Percentiles rank a stretch among this genome's conserved stretches.
Conservation (phyloP, 768 basidiomycete species). For the Multifurca ochricompacta region DNA sequence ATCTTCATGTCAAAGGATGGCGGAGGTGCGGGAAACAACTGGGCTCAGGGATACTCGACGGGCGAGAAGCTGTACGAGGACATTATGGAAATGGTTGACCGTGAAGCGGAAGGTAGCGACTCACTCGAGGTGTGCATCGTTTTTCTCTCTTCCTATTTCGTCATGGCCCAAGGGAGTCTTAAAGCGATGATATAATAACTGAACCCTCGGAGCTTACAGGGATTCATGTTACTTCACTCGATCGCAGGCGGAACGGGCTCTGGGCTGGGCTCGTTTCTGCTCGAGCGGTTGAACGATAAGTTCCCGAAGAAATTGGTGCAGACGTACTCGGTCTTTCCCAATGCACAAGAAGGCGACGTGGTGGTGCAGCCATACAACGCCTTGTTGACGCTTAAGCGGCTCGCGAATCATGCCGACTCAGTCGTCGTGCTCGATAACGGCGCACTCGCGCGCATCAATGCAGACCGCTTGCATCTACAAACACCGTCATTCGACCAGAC, state of each 20-base stretch:
- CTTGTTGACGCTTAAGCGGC: conserved; percentile 81
- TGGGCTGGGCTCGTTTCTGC: conserved; percentile 94
- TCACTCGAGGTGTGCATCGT: conserved; percentile 75
- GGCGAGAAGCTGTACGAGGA: conserved; percentile 94
- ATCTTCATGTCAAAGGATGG: conserved; percentile 95
- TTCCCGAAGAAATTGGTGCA: conserved; percentile 99
- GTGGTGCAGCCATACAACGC: conserved; percentile 99
- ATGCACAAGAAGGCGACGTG: conserved; percentile 88
- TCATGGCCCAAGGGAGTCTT: neutral
- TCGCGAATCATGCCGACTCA: conserved; percentile 94
- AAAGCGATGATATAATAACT: neutral
- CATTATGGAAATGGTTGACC: conserved; percentile 97
- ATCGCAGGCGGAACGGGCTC: conserved; percentile 99
- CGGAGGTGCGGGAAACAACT: conserved; percentile 99
- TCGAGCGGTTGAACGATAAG: conserved; percentile 93
- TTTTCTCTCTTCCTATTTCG: neutral
- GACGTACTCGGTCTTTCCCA: conserved; percentile 98
- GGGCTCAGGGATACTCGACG: conserved; percentile 90
- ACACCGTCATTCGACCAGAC: conserved; percentile 88
- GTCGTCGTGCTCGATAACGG: conserved; percentile 98
- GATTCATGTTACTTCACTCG: conserved; percentile 98
- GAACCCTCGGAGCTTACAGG: conserved; percentile 41
- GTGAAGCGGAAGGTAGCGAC: conserved; percentile 97
- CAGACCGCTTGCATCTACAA: conserved; percentile 82
- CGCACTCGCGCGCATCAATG: conserved; percentile 85